Percentiles rank a stretch among this genome's conserved stretches.
These are phyloP conservation scores for Pyrus communis DNA, from an alignment of 306 rosid species.

Conservation along the genomic window DNA sequence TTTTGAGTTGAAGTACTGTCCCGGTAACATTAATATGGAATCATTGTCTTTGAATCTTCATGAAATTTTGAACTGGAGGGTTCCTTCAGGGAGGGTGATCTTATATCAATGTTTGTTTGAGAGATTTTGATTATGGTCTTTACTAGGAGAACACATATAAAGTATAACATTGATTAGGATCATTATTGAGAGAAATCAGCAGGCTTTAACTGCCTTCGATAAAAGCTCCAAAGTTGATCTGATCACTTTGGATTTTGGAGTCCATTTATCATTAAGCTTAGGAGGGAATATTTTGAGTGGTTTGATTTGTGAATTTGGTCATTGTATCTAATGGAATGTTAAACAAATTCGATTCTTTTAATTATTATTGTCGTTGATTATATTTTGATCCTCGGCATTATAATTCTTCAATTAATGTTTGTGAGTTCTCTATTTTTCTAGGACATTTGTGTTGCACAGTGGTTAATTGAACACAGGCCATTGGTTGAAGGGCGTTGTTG, in stretches of 20 bases:
- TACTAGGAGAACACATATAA: not conserved
- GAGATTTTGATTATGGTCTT: too few relatives aligned
- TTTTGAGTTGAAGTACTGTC: not conserved
- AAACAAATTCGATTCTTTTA: too few relatives aligned
- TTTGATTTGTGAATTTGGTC: too few relatives aligned
- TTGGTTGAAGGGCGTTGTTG: too few relatives aligned
- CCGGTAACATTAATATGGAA: not conserved
- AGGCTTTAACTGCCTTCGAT: not conserved
- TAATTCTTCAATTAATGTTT: too few relatives aligned
- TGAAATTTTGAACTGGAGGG: not conserved
- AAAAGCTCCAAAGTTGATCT: not conserved
- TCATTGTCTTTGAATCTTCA: not conserved
- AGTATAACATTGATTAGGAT: not conserved
- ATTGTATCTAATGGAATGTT: too few relatives aligned
- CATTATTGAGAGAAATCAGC: not conserved
- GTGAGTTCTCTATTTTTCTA: too few relatives aligned
- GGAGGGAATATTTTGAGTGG: not conserved
- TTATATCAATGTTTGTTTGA: too few relatives aligned
- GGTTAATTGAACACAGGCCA: too few relatives aligned
- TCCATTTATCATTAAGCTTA: conserved; percentile 2
- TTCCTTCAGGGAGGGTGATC: not conserved
- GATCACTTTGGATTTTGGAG: not conserved
- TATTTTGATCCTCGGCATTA: too few relatives aligned
- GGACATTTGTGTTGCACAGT: too few relatives aligned
- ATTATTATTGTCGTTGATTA: too few relatives aligned